Conservation (phyloP, 345 rosid species). For the Passiflora organensis region DNA sequence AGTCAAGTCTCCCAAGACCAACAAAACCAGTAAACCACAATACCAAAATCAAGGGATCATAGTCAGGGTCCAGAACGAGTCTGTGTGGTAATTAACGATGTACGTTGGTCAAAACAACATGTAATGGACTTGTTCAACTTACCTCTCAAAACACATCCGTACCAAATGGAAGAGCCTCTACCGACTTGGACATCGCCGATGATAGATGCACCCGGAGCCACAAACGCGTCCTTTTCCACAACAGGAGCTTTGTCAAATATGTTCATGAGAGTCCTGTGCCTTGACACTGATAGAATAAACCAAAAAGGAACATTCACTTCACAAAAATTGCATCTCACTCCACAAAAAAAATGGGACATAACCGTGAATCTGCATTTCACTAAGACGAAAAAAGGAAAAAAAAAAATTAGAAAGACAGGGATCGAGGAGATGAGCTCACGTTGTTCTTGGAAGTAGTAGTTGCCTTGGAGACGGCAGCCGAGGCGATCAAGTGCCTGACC, state of each 20-base stretch:
- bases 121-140: no score
- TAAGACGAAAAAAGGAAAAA: constrained; percentile 15
- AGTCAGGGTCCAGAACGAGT: no score
- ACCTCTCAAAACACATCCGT: constrained; percentile 96
- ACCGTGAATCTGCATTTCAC: constrained; percentile 23
- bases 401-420: background rate
- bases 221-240: constrained; percentile 79
- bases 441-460: constrained; percentile 71
- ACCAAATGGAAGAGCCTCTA: constrained; percentile 84
- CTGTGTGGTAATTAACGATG: no score
- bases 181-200: constrained; percentile 91
- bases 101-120: no score
- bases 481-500: constrained; percentile 96
- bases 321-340: no score
- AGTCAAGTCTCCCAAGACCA: no score
- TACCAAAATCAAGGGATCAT: no score
- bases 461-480: constrained; percentile 91
- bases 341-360: no score
- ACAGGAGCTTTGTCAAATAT: constrained; percentile 77
- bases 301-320: no score
- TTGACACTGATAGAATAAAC: constrained; percentile 45
- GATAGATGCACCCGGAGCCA: constrained; percentile 88
- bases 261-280: constrained; percentile 93
- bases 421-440: constrained; percentile 31
- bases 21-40: no score